A percentile compares a stretch with the other conserved stretches of the same genome.
These are phyloP conservation scores for Westerdykella aurantiaca DNA, from an alignment of 2,329 filamentous ascomycete species.

Conservation along the genomic window DNA sequence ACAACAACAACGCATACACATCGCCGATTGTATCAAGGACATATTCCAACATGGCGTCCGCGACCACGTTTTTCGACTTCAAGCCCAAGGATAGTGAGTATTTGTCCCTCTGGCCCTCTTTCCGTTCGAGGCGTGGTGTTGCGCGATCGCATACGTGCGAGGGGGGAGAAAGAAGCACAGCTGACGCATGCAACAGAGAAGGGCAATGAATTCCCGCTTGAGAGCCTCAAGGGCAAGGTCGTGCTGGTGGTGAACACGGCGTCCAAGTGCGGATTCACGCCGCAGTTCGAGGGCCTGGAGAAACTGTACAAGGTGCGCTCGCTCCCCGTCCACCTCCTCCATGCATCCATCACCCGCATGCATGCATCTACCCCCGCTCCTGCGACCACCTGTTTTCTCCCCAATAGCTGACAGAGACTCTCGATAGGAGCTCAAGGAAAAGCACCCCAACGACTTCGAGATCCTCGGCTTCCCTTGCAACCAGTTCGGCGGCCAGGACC, in stretches of 20 bases:
- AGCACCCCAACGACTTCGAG: slow-evolving; percentile 70
- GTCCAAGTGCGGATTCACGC: slow-evolving; percentile 97
- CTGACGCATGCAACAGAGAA: slow-evolving; percentile 51
- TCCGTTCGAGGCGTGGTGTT: neutral
- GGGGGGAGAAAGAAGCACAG: neutral
- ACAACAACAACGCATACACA: too few relatives aligned
- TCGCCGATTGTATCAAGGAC: neutral
- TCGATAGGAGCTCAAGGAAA: slow-evolving; percentile 53
- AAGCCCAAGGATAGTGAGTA: slow-evolving; percentile 72
- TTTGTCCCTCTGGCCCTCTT: neutral
- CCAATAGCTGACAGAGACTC: too few relatives aligned
- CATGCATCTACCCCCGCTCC: slow-evolving; percentile 1
- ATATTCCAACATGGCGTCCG: slow-evolving; percentile 55
- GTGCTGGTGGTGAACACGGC: slow-evolving; percentile 96
- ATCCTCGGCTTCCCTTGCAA: slow-evolving; percentile 98
- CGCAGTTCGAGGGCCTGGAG: slow-evolving; percentile 88
- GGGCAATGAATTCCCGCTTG: slow-evolving; percentile 64
- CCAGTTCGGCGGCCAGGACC: slow-evolving; percentile 90
- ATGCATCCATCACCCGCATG: neutral
- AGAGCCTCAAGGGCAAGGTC: slow-evolving; percentile 79
- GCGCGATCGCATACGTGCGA: too few relatives aligned
- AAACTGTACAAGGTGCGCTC: slow-evolving; percentile 67
- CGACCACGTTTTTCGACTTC: slow-evolving; percentile 75
- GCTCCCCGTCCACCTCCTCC: too few relatives aligned
- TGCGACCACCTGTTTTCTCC: neutral